Base-by-base conservation (phyloP, 78 protist species). In the Neovahlkampfia damariscottae region DNA sequence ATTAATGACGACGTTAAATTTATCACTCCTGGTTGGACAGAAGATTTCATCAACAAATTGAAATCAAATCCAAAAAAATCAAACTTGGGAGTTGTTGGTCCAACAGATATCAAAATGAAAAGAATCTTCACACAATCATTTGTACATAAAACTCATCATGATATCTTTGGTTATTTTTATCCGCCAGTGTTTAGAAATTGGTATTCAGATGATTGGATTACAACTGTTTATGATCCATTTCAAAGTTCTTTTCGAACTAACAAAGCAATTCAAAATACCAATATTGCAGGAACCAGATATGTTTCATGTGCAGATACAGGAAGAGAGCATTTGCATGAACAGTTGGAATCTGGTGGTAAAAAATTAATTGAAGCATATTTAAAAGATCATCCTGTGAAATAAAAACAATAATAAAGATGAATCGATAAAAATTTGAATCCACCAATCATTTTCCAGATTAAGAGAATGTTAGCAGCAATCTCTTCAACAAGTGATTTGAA, bases 91-190 rank as follows among this genome's bases (percentile, higher is more conserved):
- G 36, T 74, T n/a, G 38, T 10, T 8, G 78, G 78, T 8, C 78
- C 78, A 9, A 30, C 27, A 32, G 78, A 74, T 59, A 3, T 6
- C n/a, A 30, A 30, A 34, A 50, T 58, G 35, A n/a, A 30, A 8
- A 32, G 78, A 32, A 30, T 74, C 28, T 41, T 74, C 70, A 74
- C 78, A 8, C 78, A 74, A 37, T 29, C 70, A 35, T 74, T 74
- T 9, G 72, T 9, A n/a, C 38, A 27, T 10, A 30, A 67, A 41
- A 50, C 32, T 10, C 78, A 74, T 35, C 67, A 5, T 35, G 78
- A 40, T 32, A 5, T 66, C 66, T 74, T 74, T 9, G 78, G 78
- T 8, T 74, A 2, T 35, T 74, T 31, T 35, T 66, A 66, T 31
- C 78, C 78, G 67, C 2, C 7, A 32, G 0, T 0, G 10, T 67